phyloP scores from a whole-genome alignment of 176 grass and related monocot genomes.

The Aegilops tauschii region DNA sequence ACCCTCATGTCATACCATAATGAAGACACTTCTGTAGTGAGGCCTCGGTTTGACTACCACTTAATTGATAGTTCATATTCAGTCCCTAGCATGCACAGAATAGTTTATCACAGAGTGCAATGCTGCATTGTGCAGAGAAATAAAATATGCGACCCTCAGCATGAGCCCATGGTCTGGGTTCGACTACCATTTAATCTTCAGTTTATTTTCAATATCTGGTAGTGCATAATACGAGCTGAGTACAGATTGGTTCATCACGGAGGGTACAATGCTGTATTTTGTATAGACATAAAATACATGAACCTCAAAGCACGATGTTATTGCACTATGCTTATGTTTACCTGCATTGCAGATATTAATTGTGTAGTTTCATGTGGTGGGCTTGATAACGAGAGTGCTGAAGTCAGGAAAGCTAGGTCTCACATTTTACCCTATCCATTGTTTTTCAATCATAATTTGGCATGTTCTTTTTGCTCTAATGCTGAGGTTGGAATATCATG shows the following conservation, averaged over 20 bases:
- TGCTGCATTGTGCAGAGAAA: background rate
- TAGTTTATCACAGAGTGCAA: background rate
- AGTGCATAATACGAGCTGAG: background rate
- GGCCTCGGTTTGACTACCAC: background rate
- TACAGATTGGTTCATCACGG: background rate
- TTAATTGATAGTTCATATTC: background rate
- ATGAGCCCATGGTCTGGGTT: background rate
- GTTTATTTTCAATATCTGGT: background rate
- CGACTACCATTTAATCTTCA: background rate
- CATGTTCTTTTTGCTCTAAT: constrained; percentile 20
- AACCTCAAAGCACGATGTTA: background rate
- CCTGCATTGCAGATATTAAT: constrained; percentile 66
- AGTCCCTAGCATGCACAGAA: background rate
- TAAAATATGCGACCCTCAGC: background rate
- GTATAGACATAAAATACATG: background rate
- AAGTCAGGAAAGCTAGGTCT: constrained; percentile 93
- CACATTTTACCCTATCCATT: background rate
- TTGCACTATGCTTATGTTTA: constrained; percentile 33
- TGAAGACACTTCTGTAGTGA: background rate
- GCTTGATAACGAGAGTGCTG: constrained; percentile 54
- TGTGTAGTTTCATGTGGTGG: constrained; percentile 78
- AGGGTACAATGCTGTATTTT: background rate
- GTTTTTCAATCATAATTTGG: constrained; percentile 8
- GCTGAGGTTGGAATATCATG: background rate
- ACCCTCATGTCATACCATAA: background rate